These are phyloP conservation scores for Pogostemon cablin DNA, from an alignment of 257 asterid species.

Conservation along the genomic window DNA sequence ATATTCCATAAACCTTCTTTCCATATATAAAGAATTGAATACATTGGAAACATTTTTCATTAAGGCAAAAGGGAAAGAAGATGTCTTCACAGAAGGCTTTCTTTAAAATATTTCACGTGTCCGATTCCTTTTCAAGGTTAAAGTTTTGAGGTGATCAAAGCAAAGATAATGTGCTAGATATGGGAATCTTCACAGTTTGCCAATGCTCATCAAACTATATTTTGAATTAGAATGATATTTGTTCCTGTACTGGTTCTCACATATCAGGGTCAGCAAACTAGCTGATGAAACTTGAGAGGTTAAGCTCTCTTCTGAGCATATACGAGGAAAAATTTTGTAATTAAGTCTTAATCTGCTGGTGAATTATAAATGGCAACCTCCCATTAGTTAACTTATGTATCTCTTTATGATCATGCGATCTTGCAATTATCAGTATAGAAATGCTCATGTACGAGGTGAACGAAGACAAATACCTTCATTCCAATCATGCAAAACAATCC, in stretches of 20 bases:
- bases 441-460: neutral
- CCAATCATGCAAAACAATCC: constrained; percentile 94
- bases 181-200: neutral
- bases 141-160: neutral
- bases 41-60: neutral
- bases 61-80: neutral
- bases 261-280: neutral
- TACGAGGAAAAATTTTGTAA: neutral
- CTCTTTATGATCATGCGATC: neutral
- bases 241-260: neutral
- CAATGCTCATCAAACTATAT: neutral
- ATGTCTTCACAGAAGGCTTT: neutral
- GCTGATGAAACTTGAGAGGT: neutral
- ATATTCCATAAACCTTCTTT: neutral
- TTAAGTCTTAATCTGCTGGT: neutral
- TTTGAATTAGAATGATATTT: neutral
- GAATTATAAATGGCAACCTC: neutral
- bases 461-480: constrained; percentile 66
- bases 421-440: constrained; percentile 7
- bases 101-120: neutral
- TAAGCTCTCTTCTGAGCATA: neutral
- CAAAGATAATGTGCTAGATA: neutral
- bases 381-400: neutral
- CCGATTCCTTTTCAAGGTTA: neutral
- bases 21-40: neutral